Evolutionary conservation across 2,329 filamentous ascomycete species (phyloP), one percentile per base, ranked within the genome.

Genomic region (Septoria linicola): DNA sequence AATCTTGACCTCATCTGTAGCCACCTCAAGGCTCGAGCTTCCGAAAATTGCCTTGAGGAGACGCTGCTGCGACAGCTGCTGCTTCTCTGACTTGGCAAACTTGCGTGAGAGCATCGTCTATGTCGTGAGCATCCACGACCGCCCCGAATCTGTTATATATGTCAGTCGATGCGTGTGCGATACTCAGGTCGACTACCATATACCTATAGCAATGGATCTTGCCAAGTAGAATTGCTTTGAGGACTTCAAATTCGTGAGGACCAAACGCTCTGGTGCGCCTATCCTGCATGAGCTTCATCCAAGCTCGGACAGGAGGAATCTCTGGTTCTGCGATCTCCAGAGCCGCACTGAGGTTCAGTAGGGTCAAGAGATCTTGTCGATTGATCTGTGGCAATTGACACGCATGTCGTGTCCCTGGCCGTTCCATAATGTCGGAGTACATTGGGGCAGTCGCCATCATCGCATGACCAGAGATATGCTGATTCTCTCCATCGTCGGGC

Each of bases 161-260:
- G 8, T 41, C 45, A 51, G 53, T 49, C 25, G 13, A 4, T 10
- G 16, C 14, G 20, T 31, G 4, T 8, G 19, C 8, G 8, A 7
- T 39, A 10, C 34, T 10, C 14, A n/a, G 17, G 7, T 36, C 4
- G 31, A 4, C n/a, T 3, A 17, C 11, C 1, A 35, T 51, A 39
- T 41, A 60, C 58, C 58, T 49, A 39, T 57, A 57, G 36, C 58
- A 61, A 39, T 59, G 51, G 27, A 61, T 53, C 27, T 59, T 61
- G n/a, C 30, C 32, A 19, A 55, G 23, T 23, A 61, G 23, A 6
- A n/a, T 46, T 32, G 45, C 30, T 30, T 61, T 61, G 17, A 61
- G 21, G 23, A 50, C 31, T 7, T 45, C 48, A 17, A 59, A 56
- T 25, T 61, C 56, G n/a, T 54, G 41, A 8, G 47, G 46, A 16